Conservation (phyloP, 257 asterid genomes). For the Solanum bukasovii region DNA sequence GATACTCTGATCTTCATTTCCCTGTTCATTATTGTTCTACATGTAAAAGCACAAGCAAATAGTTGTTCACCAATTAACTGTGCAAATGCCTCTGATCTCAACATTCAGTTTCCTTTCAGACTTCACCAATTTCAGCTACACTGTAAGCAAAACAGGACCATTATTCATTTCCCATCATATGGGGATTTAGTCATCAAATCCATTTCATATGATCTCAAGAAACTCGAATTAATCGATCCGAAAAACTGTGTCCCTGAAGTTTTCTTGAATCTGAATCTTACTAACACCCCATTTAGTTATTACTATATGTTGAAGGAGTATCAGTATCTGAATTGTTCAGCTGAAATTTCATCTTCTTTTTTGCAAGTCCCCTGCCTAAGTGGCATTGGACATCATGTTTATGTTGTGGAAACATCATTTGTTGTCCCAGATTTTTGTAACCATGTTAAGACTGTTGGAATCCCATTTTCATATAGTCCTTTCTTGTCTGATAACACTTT, state of each 20-base stretch:
- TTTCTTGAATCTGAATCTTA: slow-evolving; percentile 38
- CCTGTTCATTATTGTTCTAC: slow-evolving; percentile 3
- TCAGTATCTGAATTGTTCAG: slow-evolving; percentile 36
- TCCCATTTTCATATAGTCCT: slow-evolving; percentile 39
- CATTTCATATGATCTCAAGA: slow-evolving; percentile 14
- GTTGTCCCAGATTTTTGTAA: slow-evolving; percentile 18
- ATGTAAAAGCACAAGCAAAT: background rate
- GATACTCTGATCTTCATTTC: slow-evolving; percentile 4
- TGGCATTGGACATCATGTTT: slow-evolving; percentile 19
- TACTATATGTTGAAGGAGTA: slow-evolving; percentile 22
- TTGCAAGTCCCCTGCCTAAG: slow-evolving; percentile 35
- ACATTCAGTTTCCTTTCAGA: slow-evolving; percentile 11
- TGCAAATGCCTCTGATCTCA: background rate
- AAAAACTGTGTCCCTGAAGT: slow-evolving; percentile 35
- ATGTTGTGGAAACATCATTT: slow-evolving; percentile 20
- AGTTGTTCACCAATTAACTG: slow-evolving; percentile 7
- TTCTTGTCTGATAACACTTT: slow-evolving; percentile 36
- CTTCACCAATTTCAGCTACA: slow-evolving; percentile 5
- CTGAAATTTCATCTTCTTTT: slow-evolving; percentile 1
- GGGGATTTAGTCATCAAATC: slow-evolving; percentile 34
- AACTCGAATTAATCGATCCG: slow-evolving; percentile 27
- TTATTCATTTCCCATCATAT: slow-evolving; percentile 18
- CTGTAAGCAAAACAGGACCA: slow-evolving; percentile 21
- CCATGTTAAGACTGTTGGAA: slow-evolving; percentile 13
- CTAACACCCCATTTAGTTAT: slow-evolving; percentile 33